Evolutionary conservation across 768 basidiomycete species (phyloP), one percentile per base, ranked within the genome.

Genomic region (Calocera viscosa): DNA sequence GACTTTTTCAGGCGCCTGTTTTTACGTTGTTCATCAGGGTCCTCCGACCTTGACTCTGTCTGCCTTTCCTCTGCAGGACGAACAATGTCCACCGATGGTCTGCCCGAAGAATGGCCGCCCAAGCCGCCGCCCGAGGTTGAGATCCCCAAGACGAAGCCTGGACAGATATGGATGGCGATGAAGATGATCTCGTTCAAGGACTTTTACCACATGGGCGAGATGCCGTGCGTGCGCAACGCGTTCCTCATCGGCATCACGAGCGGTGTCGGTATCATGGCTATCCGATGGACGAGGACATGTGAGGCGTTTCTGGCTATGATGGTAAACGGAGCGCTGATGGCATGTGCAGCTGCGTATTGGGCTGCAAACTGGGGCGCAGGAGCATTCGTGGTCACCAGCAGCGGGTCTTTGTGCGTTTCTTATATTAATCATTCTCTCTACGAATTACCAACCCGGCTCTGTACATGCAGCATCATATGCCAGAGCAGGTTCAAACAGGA

Each of bases 351-450:
- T 34, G 80, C 84, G 0, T 79, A 88, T 67, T 79, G 83, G 40
- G 89, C 88, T 39, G 86, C 83, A 1, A 84, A 90, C 73, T 92
- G 90, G 90, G 89, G 87, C 16, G 80, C 90, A 22, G 88, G 84
- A 5, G 86, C 89, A 1, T 92, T 89, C 72, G 76, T 83, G 69
- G 69, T 86, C 24, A 79, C 91, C 41, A 87, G 89, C 1, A 65
- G 85, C 1, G 84, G 84, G 53, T 84, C 86, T 26, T 91, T 86
- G 89, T 90, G 69, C 68, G 84, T 79, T 14, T 32, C 30, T 63
- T 16, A 43, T 33, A 26, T 47, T 38, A 39, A 33, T 33, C 67
- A 34, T 38, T 24, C n/a, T 30, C 38, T 10, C 26, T 19, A 67
- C 10, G n/a, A 22, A 17, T 64, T 24, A 40, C 22, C 14, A 32